Percentiles rank a stretch among this genome's conserved stretches.
These are phyloP conservation scores for Apiotrichum laibachii DNA, from an alignment of 1,284 basidiomycete species.

Conservation along the genomic window DNA sequence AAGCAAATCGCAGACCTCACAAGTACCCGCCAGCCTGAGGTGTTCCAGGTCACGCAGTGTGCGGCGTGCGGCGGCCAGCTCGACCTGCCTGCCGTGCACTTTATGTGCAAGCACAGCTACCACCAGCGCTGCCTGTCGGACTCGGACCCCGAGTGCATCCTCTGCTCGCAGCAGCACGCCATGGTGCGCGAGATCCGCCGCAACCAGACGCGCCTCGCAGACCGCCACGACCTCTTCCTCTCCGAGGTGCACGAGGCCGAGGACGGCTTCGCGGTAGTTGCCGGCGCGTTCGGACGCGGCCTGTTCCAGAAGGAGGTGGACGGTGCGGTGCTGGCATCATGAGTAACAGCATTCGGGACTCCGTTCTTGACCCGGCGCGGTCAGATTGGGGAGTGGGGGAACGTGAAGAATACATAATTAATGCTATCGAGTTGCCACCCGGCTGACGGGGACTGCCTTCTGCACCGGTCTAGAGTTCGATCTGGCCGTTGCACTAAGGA, in stretches of 20 bases:
- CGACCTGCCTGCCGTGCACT: slow-evolving; percentile 89
- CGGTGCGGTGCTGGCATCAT: not conserved
- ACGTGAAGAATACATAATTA: not conserved
- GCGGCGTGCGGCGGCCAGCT: slow-evolving; percentile 81
- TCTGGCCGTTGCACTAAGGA: too few relatives aligned
- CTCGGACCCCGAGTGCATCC: slow-evolving; percentile 81
- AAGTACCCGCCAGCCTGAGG: slow-evolving; percentile 70
- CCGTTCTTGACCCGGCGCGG: too few relatives aligned
- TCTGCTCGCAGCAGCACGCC: slow-evolving; percentile 80
- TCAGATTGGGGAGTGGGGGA: not conserved
- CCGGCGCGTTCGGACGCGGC: slow-evolving; percentile 73
- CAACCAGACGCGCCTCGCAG: slow-evolving; percentile 75
- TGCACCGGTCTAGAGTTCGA: too few relatives aligned
- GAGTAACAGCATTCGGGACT: not conserved
- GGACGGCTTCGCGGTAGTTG: slow-evolving; percentile 76
- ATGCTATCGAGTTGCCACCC: too few relatives aligned
- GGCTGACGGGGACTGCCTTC: too few relatives aligned
- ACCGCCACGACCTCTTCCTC: slow-evolving; percentile 85
- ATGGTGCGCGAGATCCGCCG: slow-evolving; percentile 81
- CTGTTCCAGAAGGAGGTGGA: slow-evolving; percentile 44
- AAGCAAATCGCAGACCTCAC: slow-evolving; percentile 77
- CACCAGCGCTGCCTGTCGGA: slow-evolving; percentile 86
- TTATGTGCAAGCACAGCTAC: slow-evolving; percentile 97
- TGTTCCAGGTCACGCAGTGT: slow-evolving; percentile 92
- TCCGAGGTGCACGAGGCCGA: slow-evolving; percentile 80